These are phyloP conservation scores for Carnegiea gigantea DNA, from an alignment of 179 eudicot species.

Conservation along the genomic window DNA sequence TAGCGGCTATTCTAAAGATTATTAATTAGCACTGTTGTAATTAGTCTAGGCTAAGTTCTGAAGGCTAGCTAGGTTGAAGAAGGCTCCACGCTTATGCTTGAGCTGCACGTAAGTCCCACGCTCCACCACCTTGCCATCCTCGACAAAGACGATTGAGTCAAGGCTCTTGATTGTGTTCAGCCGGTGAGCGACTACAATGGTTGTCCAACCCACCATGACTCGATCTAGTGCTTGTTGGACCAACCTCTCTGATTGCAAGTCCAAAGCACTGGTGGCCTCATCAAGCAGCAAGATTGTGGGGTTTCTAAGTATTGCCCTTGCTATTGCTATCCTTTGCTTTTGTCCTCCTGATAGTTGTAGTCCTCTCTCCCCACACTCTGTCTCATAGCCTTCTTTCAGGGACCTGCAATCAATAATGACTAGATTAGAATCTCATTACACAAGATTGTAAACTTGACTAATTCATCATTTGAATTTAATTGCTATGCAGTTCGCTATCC, in stretches of 20 bases:
- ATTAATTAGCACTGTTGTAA: too few species aligned
- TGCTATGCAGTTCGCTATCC: too few species aligned
- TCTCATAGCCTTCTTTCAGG: constrained; percentile 36
- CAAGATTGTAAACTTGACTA: neutral
- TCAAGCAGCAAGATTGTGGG: constrained; percentile 38
- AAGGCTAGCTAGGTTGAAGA: constrained; percentile 69
- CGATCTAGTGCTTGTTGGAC: constrained; percentile 43
- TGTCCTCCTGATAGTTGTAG: constrained; percentile 50
- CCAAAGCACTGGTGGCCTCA: constrained; percentile 50
- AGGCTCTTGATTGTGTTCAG: constrained; percentile 46
- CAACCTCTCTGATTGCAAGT: constrained; percentile 39
- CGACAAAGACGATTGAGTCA: constrained; percentile 35
- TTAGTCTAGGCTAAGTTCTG: constrained; percentile 34
- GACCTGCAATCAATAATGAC: constrained; percentile 23
- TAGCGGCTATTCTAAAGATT: neutral
- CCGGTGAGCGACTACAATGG: constrained; percentile 44
- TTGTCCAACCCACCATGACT: constrained; percentile 41
- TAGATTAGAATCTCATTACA: neutral
- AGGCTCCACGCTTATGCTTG: constrained; percentile 67
- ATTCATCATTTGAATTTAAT: too few species aligned
- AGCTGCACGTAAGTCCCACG: constrained; percentile 39
- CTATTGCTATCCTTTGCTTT: constrained; percentile 46
- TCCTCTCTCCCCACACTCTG: constrained; percentile 48
- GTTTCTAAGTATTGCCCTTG: constrained; percentile 42
- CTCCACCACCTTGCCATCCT: constrained; percentile 46